Percentiles rank a stretch among this genome's conserved stretches.
phyloP scores from a whole-genome alignment of 768 basidiomycete genomes.

The Coprinopsis sp. region DNA sequence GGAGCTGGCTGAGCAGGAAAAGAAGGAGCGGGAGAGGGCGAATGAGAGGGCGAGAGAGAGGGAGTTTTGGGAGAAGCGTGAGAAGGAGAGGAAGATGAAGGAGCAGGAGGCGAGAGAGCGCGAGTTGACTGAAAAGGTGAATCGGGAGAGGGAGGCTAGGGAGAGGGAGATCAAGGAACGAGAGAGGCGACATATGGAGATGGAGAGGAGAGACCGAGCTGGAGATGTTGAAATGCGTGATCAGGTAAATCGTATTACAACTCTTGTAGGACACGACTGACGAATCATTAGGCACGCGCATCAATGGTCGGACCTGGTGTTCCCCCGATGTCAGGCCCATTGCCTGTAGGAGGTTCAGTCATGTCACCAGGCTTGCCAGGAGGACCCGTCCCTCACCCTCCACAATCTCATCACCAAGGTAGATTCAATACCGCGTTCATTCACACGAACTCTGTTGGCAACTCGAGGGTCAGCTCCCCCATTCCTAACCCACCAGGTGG shows the following conservation, averaged over 20 bases:
- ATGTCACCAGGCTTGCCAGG: not conserved
- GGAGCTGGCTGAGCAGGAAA: not conserved
- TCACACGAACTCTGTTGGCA: slow-evolving; percentile 1
- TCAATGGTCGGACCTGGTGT: slow-evolving; percentile 9
- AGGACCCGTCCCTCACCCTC: slow-evolving; percentile 9
- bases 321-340: not conserved
- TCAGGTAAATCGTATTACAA: not conserved
- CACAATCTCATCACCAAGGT: slow-evolving; percentile 12
- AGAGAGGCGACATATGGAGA: slow-evolving; percentile 2
- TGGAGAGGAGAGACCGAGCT: not conserved
- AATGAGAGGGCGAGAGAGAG: not conserved
- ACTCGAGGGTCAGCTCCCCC: slow-evolving; percentile 7
- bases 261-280: not conserved
- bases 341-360: not conserved
- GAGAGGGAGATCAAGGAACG: slow-evolving; percentile 1
- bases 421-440: slow-evolving; percentile 11
- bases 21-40: not conserved
- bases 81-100: not conserved
- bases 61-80: slow-evolving; percentile 1
- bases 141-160: not conserved
- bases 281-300: not conserved
- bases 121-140: slow-evolving; percentile 1
- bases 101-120: not conserved
- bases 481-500: slow-evolving; percentile 3
- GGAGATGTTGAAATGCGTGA: slow-evolving; percentile 7